Evolutionary conservation across 2,329 filamentous ascomycete species (phyloP).

Genomic region (Ophiostoma himal-ulmi): DNA sequence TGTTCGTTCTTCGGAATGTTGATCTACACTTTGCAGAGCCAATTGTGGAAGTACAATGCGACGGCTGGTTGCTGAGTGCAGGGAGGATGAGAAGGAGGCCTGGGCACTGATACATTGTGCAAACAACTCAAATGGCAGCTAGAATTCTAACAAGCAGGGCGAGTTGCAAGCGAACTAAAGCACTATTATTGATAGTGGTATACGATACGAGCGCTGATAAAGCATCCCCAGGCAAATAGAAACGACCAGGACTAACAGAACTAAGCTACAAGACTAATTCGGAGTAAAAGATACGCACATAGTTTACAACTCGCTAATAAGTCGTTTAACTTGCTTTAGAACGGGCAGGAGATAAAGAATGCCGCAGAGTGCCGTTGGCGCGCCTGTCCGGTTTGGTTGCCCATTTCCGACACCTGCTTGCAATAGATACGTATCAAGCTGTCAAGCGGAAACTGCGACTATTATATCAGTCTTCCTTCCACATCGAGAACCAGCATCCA

Average conservation of each 20-base stretch:
- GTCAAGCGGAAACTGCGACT: not conserved
- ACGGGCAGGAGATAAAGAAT: conserved; percentile 6
- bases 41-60: not conserved
- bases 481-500: not conserved
- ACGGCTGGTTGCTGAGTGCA: not conserved
- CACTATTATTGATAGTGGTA: not conserved
- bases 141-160: not conserved
- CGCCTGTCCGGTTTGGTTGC: not conserved
- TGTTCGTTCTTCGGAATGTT: not conserved
- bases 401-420: not conserved
- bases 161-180: not conserved
- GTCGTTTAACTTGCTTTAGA: not conserved
- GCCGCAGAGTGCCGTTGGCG: not conserved
- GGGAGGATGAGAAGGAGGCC: not conserved
- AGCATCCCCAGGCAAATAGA: conserved; percentile 2
- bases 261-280: conserved; percentile 2
- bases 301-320: not conserved
- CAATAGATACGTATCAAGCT: not conserved
- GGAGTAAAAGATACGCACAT: conserved; percentile 1
- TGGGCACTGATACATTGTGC: not conserved
- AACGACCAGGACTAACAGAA: not conserved
- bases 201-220: not conserved
- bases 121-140: not conserved
- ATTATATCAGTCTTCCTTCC: not conserved
- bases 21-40: not conserved